Evolutionary conservation across 768 basidiomycete species (phyloP), one percentile per base, ranked within the genome.

Genomic region (Dioszegia crocea): DNA sequence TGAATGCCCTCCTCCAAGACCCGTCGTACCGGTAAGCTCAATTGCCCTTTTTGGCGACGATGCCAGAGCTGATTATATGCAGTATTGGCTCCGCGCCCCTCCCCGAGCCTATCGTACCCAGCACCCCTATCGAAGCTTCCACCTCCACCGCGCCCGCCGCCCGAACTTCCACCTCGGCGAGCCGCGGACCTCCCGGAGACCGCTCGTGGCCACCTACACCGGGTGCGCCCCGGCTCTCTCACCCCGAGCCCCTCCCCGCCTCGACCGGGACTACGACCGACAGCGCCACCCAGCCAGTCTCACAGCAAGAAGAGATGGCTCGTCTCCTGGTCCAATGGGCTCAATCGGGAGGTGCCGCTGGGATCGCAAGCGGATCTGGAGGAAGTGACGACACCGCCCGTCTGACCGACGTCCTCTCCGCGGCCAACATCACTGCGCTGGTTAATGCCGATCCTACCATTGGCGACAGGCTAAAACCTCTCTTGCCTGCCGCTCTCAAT

Each of bases 401-500:
- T 36, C 47, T 76, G 16, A 71, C 70, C 36, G 72, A 76, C 44
- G 65, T 76, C 26, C 61, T 76, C 12, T 67, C 68, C 1, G 62
- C 74, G 0, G 51, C 55, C 3, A 68, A 67, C 41, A 66, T 76
- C 29, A 62, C 65, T 3, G 61, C 88, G 6, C 79, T 96, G 9
- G 87, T 93, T 75, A 77, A 80, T 0, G 55, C 63, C 31, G 44
- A 61, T 12, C 88, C 88, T 0, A 82, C 84, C 44, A 80, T 93
- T 40, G 80, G 88, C 49, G 77, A 82, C 3, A 76, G 86, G 1
- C 80, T 93, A 60, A 88, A 88, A 73, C 88, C 91, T 2, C 85
- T 90, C 65, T 83, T 94, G 23, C 91, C 91, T 0, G 80, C 88
- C 6, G 88, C 88, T 76, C 80, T 90, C 9, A 85, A 86, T 0